Base-by-base conservation (phyloP, 345 rosid species). In the Pistacia integerrima region DNA sequence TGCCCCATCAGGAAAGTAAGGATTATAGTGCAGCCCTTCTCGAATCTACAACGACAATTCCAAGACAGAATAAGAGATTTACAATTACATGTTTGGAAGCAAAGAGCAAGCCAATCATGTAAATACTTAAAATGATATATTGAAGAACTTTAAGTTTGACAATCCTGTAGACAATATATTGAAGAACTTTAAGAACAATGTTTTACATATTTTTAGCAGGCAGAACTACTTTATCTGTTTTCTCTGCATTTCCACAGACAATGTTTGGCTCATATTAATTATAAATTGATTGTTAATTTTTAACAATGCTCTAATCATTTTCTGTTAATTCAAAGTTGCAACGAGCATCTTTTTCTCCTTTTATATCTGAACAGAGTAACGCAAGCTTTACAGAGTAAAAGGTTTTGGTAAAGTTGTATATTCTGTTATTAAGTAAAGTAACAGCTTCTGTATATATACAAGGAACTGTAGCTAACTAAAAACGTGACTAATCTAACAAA, bases 1-100 rank as follows among this genome's bases (percentile, higher is more conserved):
- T 14, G 85, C 88, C 54, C 88, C 88, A 20, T 85, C 84, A 18
- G 84, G 85, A 72, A 85, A 85, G 77, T 82, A 85, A 49, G 88
- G 88, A 60, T 85, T 85, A 69, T 85, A 85, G 75, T 85, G 84
- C 79, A 85, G 51, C 41, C 88, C 88, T 33, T 82, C 85, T 72
- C 85, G 79, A 59, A 85, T 82, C 87, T 84, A 61, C 44, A 69
- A 5, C 35, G 14, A 13, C 61, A 69, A 11, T 69, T 69, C 3
- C 13, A 13, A 22, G 7, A 20, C 14, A 25, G 13, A 10, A 59
- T 33, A n/a, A 25, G 25, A n/a, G 4, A 11, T n/a, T n/a, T 7
- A 25, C 63, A 59, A 6, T 18, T n/a, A 58, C 5, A 58, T 0
- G 9, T 18, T n/a, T 58, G 20, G 3, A 58, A n/a, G 33, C 28